Conservation (phyloP, 345 rosid genomes). For the Triadica sebifera region DNA sequence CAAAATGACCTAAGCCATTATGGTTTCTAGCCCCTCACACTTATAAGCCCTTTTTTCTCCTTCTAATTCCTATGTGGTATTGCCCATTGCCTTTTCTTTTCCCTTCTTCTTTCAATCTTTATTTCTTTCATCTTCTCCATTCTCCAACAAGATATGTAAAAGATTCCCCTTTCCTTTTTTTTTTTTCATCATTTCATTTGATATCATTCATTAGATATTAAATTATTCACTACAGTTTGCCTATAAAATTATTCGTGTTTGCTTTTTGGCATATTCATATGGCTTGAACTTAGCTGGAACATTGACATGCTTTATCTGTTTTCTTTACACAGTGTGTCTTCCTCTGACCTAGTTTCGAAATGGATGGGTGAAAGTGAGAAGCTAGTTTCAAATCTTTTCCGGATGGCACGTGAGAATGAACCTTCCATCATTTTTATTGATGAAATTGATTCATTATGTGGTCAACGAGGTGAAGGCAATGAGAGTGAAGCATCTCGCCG, state of each 20-base stretch:
- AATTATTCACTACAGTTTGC: neutral
- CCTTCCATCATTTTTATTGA: conserved; percentile 87
- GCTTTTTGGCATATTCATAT: neutral
- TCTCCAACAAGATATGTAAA: too few relatives aligned
- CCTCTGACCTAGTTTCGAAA: conserved; percentile 90
- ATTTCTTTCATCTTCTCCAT: neutral
- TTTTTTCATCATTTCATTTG: neutral
- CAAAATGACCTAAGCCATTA: too few relatives aligned
- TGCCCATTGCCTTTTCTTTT: too few relatives aligned
- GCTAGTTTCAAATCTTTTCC: conserved; percentile 81
- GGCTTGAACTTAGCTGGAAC: neutral
- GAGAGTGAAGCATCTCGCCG: conserved; percentile 95
- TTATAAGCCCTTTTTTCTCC: too few relatives aligned
- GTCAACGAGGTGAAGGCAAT: conserved; percentile 85
- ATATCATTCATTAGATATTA: neutral
- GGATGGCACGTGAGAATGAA: conserved; percentile 89
- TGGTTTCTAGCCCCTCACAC: too few relatives aligned
- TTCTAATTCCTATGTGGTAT: too few relatives aligned
- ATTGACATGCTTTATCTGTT: neutral
- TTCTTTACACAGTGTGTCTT: conserved; percentile 55
- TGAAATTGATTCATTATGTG: conserved; percentile 88
- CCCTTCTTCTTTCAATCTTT: too few relatives aligned
- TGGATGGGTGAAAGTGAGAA: conserved; percentile 99
- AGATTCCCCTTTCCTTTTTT: too few relatives aligned
- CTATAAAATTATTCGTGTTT: neutral